These are phyloP conservation scores for Oemleria cerasiformis DNA, from an alignment of 306 rosid species.

Conservation along the genomic window DNA sequence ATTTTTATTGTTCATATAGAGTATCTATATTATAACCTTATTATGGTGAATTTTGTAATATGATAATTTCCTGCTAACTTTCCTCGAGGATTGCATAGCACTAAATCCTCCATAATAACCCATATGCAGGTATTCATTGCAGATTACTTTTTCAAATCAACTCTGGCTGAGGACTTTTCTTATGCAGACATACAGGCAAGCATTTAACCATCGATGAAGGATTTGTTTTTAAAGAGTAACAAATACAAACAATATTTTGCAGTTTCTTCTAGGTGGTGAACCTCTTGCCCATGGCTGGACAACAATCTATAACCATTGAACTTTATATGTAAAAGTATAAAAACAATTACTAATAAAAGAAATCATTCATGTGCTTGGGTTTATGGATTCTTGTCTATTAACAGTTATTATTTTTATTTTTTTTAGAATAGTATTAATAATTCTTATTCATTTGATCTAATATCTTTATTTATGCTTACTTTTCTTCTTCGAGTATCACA, in stretches of 20 bases:
- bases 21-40: background rate
- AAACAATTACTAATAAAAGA: background rate
- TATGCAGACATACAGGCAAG: conserved; percentile 74
- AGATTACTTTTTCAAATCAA: conserved; percentile 85
- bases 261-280: background rate
- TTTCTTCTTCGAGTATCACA: background rate
- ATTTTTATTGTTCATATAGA: background rate
- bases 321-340: background rate
- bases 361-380: background rate
- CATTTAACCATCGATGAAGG: background rate
- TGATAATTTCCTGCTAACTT: conserved; percentile 11
- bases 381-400: background rate
- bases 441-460: background rate
- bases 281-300: background rate
- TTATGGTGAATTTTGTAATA: background rate
- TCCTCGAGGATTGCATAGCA: background rate
- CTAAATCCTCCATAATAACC: conserved; percentile 23
- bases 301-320: background rate
- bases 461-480: background rate
- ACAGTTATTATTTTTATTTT: no score
- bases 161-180: conserved; percentile 69
- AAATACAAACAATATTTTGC: background rate
- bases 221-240: background rate
- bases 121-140: conserved; percentile 63
- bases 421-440: background rate